Evolutionary conservation across 2,329 filamentous ascomycete genomes (phyloP).

Genomic region (Grosmannia serpens): DNA sequence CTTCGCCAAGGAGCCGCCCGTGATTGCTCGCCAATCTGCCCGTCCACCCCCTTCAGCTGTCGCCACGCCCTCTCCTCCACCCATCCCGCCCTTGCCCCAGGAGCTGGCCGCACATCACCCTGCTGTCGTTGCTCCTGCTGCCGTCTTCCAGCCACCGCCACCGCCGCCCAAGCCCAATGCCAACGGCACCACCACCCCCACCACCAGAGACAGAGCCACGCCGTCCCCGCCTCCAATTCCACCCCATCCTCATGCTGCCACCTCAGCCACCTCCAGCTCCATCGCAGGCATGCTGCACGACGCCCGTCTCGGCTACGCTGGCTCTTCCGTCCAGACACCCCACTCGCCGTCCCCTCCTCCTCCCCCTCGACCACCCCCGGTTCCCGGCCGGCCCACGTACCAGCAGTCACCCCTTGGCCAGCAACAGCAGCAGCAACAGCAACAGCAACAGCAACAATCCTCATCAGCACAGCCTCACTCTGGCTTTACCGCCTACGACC

Average conservation of each 20-base stretch:
- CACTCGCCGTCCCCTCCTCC: not conserved
- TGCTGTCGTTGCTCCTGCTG: conserved; percentile 7
- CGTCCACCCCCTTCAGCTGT: conserved; percentile 20
- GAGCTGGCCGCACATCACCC: conserved; percentile 34
- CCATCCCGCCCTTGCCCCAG: conserved; percentile 60
- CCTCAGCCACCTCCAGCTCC: not conserved
- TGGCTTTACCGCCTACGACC: not conserved
- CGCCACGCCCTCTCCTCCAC: conserved; percentile 40
- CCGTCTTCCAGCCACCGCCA: conserved; percentile 23
- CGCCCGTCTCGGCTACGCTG: conserved; percentile 2
- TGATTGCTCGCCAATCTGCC: conserved; percentile 57
- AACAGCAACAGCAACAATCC: conserved; percentile 8
- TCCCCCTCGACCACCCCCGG: conserved; percentile 3
- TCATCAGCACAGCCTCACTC: not conserved
- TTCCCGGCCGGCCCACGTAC: conserved; percentile 11
- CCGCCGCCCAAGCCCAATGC: conserved; percentile 42
- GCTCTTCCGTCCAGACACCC: conserved; percentile 12
- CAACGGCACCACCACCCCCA: not conserved
- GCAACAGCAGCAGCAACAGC: conserved; percentile 4
- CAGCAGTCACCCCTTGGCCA: conserved; percentile 13
- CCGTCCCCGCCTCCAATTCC: conserved; percentile 9
- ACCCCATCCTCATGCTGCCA: conserved; percentile 5
- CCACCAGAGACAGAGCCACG: not conserved
- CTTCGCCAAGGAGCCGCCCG: conserved; percentile 89
- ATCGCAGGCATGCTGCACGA: not conserved